Evolutionary conservation across 1,139 yeast genomes (phyloP).

Genomic region (Blastobotrys indianensis): DNA sequence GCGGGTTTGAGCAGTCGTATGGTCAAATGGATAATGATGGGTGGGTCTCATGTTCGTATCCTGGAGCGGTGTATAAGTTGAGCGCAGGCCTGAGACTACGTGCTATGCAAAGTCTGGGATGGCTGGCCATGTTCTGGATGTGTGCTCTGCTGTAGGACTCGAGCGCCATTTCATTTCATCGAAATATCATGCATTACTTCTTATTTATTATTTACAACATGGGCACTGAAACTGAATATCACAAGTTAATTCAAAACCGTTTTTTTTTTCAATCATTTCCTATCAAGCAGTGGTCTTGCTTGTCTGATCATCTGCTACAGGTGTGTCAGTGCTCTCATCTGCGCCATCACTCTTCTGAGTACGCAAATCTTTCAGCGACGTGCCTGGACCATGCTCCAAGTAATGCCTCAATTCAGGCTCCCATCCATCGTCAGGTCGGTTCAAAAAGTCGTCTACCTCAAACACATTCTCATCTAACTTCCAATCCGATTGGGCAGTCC

Average conservation of each 20-base stretch:
- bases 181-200: not conserved
- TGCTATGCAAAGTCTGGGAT: no score
- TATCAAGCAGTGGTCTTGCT: not conserved
- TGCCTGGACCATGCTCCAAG: constrained; percentile 24
- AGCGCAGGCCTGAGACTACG: constrained; percentile 12
- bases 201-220: not conserved
- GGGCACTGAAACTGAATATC: no score
- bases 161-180: no score
- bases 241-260: not conserved
- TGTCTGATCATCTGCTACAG: no score
- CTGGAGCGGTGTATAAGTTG: constrained; percentile 32
- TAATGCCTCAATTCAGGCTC: constrained; percentile 26
- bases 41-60: constrained; percentile 33
- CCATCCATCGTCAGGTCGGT: constrained; percentile 60
- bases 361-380: constrained; percentile 5
- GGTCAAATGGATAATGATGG: constrained; percentile 30
- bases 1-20: constrained; percentile 22
- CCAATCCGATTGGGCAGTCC: constrained; percentile 82
- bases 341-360: no score
- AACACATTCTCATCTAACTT: constrained; percentile 65
- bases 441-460: constrained; percentile 55
- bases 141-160: no score
- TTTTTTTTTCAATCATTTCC: not conserved
- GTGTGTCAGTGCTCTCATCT: no score
- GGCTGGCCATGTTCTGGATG: no score